Base-by-base conservation (phyloP, 2,329 filamentous ascomycete species). In the Colletotrichum phormii region DNA sequence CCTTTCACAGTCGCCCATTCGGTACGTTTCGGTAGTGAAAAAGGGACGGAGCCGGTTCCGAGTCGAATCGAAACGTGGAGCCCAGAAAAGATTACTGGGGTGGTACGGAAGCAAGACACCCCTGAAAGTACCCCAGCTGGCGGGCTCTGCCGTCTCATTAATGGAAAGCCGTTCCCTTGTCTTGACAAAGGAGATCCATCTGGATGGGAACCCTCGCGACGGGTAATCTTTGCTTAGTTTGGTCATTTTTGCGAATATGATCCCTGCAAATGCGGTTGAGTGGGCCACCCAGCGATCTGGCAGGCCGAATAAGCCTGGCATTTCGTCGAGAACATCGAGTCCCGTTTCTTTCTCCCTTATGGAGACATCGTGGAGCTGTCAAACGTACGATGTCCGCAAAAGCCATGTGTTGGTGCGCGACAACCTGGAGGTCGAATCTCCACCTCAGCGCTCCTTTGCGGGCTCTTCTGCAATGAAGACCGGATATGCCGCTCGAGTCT, bases 101-200 rank as follows among this genome's bases (percentile, higher is more conserved):
- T 58, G 13, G 49, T 64, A 51, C 33, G 11, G 63, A 7, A 24
- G 33, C 57, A 65, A 55, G 67, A 57, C 13, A 71, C 54, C 66
- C 66, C 51, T 71, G 67, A 26, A 35, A 65, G n/a, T 22, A 61
- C 61, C 71, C 71, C 67, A 51, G 71, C 63, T 72, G 63, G 62
- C 71, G 71, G 71, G 71, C 71, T 72, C 71, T 73, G 71, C 71
- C 71, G 71, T 73, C 71, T 73, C 71, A 71, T 71, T 24, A 67
- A 73, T 64, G 57, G 58, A 59, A 66, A 57, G 71, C 51, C 49
- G 35, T 49, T 24, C 42, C 71, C 62, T 46, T 64, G 49, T 67
- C 59, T 55, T 59, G 24, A 63, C 57, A 59, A 35, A 26, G 59
- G 37, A 59, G 58, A 67, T 72, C 71, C 63, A 67, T 72, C 54